Base-by-base conservation (phyloP, 805 yeast genomes). In the Kuraishia floccosa region DNA sequence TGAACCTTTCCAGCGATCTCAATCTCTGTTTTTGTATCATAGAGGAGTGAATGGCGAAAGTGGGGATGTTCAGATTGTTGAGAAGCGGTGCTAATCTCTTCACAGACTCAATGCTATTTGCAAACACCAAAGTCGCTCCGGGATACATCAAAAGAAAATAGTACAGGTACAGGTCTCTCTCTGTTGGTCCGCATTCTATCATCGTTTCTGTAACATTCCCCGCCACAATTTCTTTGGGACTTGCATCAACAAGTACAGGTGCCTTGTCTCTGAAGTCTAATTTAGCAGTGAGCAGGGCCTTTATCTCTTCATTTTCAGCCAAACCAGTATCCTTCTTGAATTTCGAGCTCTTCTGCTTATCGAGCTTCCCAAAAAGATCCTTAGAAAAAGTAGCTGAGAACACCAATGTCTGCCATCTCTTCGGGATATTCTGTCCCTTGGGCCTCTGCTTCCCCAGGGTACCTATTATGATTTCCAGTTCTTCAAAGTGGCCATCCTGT, bases 401-500 rank as follows among this genome's bases (percentile, higher is more conserved):
- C n/a, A 91, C 85, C 42, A 87, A 59, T 1, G 96, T 83, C 57
- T 91, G 98, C 71, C 71, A 66, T 39, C 62, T 64, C 46, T 66
- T 58, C 6, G 47, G 52, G 11, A 49, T 41, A 13, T 49, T 45
- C 12, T 47, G 41, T 20, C 47, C 47, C 35, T 51, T 60, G 13
- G 62, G 68, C 53, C 77, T 67, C 43, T 52, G 59, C 53, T 60
- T 65, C 16, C 56, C 56, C 35, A 91, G 52, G 11, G 80, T 52
- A 33, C 79, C 84, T 37, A 89, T 57, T 35, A 84, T 79, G 45
- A 75, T 79, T 42, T 80, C 93, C 39, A 91, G 70, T 51, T 91
- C 98, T 36, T 84, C 93, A 49, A 89, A 91, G 55, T 87, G 97
- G 2, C 97, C 96, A 47, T 87, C 95, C 54, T 89, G 96, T 31